Base-by-base conservation (phyloP, 352 stramenopile species). In the Globisporangium mamillatum region DNA sequence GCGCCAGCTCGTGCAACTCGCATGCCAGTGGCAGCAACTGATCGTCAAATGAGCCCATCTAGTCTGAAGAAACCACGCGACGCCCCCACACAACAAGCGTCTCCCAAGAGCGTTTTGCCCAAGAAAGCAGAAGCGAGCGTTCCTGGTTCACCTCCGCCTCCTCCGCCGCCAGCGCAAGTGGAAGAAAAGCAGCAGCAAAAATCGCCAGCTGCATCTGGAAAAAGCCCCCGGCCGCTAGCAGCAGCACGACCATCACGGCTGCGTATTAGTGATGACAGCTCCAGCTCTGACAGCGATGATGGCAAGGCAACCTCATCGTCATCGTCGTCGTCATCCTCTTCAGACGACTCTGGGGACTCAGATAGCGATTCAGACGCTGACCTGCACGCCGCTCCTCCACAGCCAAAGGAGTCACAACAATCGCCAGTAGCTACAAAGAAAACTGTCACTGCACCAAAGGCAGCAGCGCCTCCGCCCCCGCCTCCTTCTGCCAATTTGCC, bases 181-280 rank as follows among this genome's bases (percentile, higher is more conserved):
- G 54, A 53, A 18, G 20, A n/a, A 4, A 41, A 32, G 12, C 48
- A 55, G n/a, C 52, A 58, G 9, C 55, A 61, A 2, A 67, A 61
- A 44, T 66, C 29, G 27, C 46, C 54, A 7, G 34, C 56, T 25
- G 44, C 44, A 52, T 41, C 60, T 8, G 48, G 36, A 10, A 66
- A 62, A 36, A 70, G 58, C 14, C 66, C 65, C 38, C 65, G 57
- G 4, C 38, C 22, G 46, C 16, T 53, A 58, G 38, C 64, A 36
- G 46, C 41, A 65, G 36, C 68, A 22, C 78, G 73, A 4, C 32
- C 34, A 29, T 71, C 70, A 9, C 71, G 74, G 6, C 75, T 89
- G 9, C 66, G 80, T 27, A 78, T 88, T 53, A 91, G 79, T 59
- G 78, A 70, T 29, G 60, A 86, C 53, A 93, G 79, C 66, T 91